Percentiles rank a stretch among this genome's conserved stretches.
Evolutionary conservation across 2,329 filamentous ascomycete genomes (phyloP).

Genomic region (Trichoderma asperellum): DNA sequence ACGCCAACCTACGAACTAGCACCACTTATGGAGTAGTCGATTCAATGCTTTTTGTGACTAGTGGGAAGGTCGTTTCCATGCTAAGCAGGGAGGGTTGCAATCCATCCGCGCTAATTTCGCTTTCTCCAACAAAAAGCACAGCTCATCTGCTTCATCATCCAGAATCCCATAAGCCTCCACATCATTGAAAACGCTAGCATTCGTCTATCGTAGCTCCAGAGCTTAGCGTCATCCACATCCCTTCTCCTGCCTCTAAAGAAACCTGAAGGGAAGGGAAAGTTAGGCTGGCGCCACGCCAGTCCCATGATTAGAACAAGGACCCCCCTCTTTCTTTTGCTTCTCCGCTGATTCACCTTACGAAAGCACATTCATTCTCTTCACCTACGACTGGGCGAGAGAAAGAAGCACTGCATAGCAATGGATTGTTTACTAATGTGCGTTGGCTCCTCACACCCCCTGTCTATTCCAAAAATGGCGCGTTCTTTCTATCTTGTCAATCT

Average conservation of each 20-base stretch:
- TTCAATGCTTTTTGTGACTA: neutral
- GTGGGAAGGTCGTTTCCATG: neutral
- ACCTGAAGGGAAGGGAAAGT: neutral
- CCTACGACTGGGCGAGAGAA: neutral
- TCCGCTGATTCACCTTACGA: conserved; percentile 10
- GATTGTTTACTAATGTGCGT: neutral
- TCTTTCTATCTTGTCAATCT: conserved; percentile 25
- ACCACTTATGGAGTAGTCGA: neutral
- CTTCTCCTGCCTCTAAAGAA: conserved; percentile 10
- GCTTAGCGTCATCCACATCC: conserved; percentile 20
- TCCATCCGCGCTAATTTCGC: conserved; percentile 1
- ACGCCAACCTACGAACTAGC: neutral
- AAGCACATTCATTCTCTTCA: neutral
- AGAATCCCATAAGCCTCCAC: conserved; percentile 22
- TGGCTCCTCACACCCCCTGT: conserved; percentile 12
- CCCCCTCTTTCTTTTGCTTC: neutral
- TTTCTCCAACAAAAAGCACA: conserved; percentile 12
- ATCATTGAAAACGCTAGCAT: conserved; percentile 6
- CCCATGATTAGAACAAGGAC: conserved; percentile 20
- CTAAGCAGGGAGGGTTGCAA: neutral
- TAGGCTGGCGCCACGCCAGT: conserved; percentile 13
- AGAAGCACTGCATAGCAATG: neutral
- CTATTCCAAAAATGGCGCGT: conserved; percentile 23
- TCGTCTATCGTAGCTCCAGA: conserved; percentile 19
- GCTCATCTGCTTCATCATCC: conserved; percentile 6